phyloP scores from a whole-genome alignment of 148 eudicot species.

The Silene uniflora region DNA sequence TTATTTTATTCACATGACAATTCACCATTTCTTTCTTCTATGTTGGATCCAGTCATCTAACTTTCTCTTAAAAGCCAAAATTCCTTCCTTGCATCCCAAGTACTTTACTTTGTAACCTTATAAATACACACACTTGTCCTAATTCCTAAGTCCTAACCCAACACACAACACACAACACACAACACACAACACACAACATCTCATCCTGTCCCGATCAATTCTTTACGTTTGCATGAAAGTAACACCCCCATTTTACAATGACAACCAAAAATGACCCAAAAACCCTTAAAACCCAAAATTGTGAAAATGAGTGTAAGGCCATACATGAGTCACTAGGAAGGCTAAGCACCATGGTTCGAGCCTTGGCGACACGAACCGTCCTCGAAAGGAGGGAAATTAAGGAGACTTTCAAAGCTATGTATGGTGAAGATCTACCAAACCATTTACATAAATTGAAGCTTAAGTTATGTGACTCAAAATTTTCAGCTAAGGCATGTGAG shows the following conservation, averaged over 20 bases:
- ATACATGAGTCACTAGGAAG: conserved; percentile 46
- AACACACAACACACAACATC: too few species aligned
- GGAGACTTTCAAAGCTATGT: conserved; percentile 48
- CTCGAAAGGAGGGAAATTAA: conserved; percentile 41
- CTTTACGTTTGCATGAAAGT: neutral
- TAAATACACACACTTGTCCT: neutral
- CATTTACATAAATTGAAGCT: conserved; percentile 26
- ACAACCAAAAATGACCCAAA: conserved; percentile 10
- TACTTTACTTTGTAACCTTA: conserved; percentile 17
- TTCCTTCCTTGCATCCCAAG: conserved; percentile 38
- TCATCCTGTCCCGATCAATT: neutral
- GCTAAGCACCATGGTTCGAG: conserved; percentile 30
- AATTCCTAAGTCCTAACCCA: too few species aligned
- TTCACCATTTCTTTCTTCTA: neutral
- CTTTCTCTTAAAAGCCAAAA: conserved; percentile 27
- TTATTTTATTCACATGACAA: too few species aligned
- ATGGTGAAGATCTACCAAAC: conserved; percentile 41
- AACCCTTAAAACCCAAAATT: conserved; percentile 5
- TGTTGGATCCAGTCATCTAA: conserved; percentile 25
- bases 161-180: too few species aligned
- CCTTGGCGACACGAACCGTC: conserved; percentile 23
- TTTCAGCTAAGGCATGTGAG: conserved; percentile 18
- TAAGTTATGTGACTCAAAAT: conserved; percentile 17
- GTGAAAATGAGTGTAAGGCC: conserved; percentile 51
- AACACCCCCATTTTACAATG: conserved; percentile 1